These are phyloP conservation scores for Colletotrichum paranaense DNA, from an alignment of 2,329 filamentous ascomycete genomes.

Conservation along the genomic window DNA sequence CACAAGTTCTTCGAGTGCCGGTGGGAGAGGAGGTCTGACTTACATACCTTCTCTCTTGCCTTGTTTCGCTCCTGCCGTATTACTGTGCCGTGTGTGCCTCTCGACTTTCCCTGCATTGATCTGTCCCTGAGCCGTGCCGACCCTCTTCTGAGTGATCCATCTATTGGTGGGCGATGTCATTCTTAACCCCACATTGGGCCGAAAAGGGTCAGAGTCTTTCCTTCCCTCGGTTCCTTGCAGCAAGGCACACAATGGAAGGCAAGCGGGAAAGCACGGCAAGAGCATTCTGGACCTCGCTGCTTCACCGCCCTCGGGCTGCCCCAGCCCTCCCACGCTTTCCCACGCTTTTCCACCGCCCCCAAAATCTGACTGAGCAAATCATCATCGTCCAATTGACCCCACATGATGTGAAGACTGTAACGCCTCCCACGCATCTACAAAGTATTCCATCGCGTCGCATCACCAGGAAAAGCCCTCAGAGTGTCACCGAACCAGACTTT, in stretches of 20 bases:
- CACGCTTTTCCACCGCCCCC: background rate
- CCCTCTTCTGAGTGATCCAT: background rate
- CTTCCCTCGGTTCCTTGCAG: background rate
- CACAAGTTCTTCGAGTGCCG: background rate
- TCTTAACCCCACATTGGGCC: background rate
- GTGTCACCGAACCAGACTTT: slow-evolving; percentile 10
- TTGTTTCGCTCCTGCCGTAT: background rate
- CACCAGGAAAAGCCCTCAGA: background rate
- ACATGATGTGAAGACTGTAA: background rate
- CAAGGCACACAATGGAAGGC: background rate
- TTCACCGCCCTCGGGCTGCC: slow-evolving; percentile 14
- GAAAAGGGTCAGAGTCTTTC: slow-evolving; percentile 4
- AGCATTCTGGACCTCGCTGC: background rate
- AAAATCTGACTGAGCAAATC: slow-evolving; percentile 1
- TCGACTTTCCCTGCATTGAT: slow-evolving; percentile 18
- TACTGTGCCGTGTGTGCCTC: background rate
- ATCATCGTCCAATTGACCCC: background rate
- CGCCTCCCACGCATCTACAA: slow-evolving; percentile 1
- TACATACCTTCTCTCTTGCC: background rate
- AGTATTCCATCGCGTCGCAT: background rate
- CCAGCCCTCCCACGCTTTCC: background rate
- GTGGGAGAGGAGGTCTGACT: background rate
- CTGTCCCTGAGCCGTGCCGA: slow-evolving; percentile 20
- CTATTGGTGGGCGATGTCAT: background rate
- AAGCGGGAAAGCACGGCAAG: no score